Evolutionary conservation across 140 eudicot species (phyloP), one percentile per base, ranked within the genome.

Genomic region (Cichorium intybus): DNA sequence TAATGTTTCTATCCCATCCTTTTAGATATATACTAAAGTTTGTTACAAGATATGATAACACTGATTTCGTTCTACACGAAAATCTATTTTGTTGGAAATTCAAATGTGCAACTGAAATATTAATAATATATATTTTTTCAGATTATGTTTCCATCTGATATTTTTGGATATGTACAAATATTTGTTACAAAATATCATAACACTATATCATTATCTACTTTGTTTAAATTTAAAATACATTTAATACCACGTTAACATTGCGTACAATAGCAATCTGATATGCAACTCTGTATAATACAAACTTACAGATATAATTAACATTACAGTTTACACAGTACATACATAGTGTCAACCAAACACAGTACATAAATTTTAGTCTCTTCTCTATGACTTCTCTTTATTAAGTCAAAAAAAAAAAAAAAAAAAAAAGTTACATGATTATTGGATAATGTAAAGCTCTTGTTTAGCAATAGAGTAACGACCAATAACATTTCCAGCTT

Each of bases 391-490:
- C n/a, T n/a, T n/a, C n/a, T n/a, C n/a, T n/a, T n/a, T 10, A 26
- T 9, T 37, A 10, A 37, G 45, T 37, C 15, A 37, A 37, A 7
- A 29, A 37, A 37, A 37, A n/a, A 37, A 10, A 37, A 2, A 11
- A 2, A 37, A 37, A 37, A n/a, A 37, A 10, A 37, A 2, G 2
- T 0, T 1, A 10, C 15, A 1, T 43, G 20, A 20, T 70, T 77
- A 79, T 47, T 84, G 85, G 61, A 68, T 84, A 55, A 92, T 85
- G 66, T 83, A 85, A 60, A 92, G 95, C 75, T 92, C 96, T 68
- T 88, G 96, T 37, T 75, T 83, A 35, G 82, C 70, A 22, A 92
- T 79, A 41, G 65, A 74, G 70, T 92, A 88, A 46, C 88, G 75
- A 9, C 99, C 99, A 66, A 92, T 88, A 23, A 76, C 73, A 62